phyloP scores from a whole-genome alignment of 2,329 filamentous ascomycete genomes.

The Fusarium sp. region DNA sequence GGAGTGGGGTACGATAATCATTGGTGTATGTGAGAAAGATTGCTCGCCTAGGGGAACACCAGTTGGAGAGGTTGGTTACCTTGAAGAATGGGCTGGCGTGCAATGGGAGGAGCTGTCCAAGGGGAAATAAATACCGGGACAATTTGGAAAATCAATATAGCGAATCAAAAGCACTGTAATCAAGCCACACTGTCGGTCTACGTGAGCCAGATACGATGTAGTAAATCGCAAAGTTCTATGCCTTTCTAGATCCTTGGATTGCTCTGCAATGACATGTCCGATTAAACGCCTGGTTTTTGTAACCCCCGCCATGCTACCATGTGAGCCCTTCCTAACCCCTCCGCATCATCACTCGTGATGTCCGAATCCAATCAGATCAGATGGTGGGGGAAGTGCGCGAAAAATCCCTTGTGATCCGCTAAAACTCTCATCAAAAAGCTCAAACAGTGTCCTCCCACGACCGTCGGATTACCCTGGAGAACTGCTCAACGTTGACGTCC shows the following conservation, averaged over 20 bases:
- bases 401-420: conserved; percentile 26
- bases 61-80: conserved; percentile 74
- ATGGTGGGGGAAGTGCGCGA: conserved; percentile 31
- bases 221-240: conserved; percentile 44
- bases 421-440: conserved; percentile 23
- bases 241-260: conserved; percentile 45
- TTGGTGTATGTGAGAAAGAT: conserved; percentile 84
- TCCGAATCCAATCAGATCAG: conserved; percentile 37
- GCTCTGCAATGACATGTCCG: conserved; percentile 49
- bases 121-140: conserved; percentile 38
- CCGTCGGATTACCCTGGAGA: conserved; percentile 79
- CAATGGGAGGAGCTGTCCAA: conserved; percentile 87
- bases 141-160: background rate
- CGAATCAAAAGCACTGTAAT: conserved; percentile 19
- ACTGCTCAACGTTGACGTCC: conserved; percentile 91
- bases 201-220: conserved; percentile 23
- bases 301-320: conserved; percentile 44
- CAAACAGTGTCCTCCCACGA: conserved; percentile 77
- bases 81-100: conserved; percentile 97
- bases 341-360: conserved; percentile 43
- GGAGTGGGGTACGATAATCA: conserved; percentile 96
- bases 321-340: conserved; percentile 37
- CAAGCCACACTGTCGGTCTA: conserved; percentile 1
- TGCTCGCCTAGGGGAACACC: conserved; percentile 69
- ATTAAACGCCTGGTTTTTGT: conserved; percentile 49